phyloP scores from a whole-genome alignment of 2,329 filamentous ascomycete species.

The Talaromyces marneffei region DNA sequence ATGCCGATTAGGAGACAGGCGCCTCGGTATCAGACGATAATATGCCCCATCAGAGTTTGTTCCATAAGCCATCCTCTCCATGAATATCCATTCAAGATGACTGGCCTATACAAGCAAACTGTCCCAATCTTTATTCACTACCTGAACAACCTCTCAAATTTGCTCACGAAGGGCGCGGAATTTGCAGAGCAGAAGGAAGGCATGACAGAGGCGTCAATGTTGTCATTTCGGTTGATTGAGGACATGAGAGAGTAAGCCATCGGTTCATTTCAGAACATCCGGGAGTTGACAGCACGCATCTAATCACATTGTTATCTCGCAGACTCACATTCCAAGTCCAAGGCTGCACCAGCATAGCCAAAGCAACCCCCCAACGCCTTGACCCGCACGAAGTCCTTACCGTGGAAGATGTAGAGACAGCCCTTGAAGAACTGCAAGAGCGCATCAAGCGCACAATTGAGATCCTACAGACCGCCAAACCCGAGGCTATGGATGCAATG shows the following conservation, averaged over 20 bases:
- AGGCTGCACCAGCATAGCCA: conserved; percentile 32
- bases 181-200: conserved; percentile 33
- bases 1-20: not conserved
- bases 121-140: conserved; percentile 40
- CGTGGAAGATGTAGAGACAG: conserved; percentile 42
- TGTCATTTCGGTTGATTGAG: conserved; percentile 39
- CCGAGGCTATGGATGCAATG: conserved; percentile 39
- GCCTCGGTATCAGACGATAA: not conserved
- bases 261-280: not conserved
- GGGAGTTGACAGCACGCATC: not conserved
- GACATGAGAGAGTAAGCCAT: conserved; percentile 39
- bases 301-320: not conserved
- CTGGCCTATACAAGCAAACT: conserved; percentile 28
- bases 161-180: conserved; percentile 43
- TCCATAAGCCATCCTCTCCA: not conserved
- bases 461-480: conserved; percentile 42
- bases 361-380: conserved; percentile 36
- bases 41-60: not conserved
- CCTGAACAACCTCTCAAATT: conserved; percentile 37
- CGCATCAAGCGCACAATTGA: conserved; percentile 46
- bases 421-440: conserved; percentile 45
- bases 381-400: conserved; percentile 28
- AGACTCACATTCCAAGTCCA: conserved; percentile 47
- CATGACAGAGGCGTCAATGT: conserved; percentile 27
- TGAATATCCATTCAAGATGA: not conserved